These are phyloP conservation scores for Plasmopara halstedii DNA, from an alignment of 352 stramenopile genomes.

Conservation along the genomic window DNA sequence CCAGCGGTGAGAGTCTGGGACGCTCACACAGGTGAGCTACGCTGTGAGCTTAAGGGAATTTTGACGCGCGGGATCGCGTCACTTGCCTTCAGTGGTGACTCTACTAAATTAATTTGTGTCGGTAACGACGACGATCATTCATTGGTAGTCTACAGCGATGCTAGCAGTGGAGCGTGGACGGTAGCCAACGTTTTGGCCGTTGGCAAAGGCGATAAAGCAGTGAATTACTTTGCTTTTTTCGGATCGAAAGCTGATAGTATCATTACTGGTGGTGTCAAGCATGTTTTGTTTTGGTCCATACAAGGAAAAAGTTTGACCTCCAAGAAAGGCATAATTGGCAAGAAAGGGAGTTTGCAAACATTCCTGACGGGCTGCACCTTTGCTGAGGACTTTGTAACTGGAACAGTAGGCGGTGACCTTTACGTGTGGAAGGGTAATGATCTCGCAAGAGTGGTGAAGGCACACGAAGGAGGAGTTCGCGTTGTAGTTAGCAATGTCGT, in stretches of 20 bases:
- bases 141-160: constrained; percentile 66
- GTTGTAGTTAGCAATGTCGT: constrained; percentile 23
- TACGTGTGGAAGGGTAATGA: constrained; percentile 54
- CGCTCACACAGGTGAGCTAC: constrained; percentile 56
- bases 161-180: constrained; percentile 64
- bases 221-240: constrained; percentile 54
- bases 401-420: constrained; percentile 40
- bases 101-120: constrained; percentile 53
- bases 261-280: constrained; percentile 57
- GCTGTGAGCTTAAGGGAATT: constrained; percentile 52
- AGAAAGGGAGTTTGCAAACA: constrained; percentile 42
- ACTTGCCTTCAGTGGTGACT: constrained; percentile 54
- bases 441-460: constrained; percentile 46
- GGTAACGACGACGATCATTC: constrained; percentile 81
- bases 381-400: constrained; percentile 41
- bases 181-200: constrained; percentile 31
- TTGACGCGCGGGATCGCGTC: constrained; percentile 66
- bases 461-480: constrained; percentile 46
- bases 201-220: constrained; percentile 43
- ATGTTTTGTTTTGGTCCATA: constrained; percentile 61
- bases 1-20: constrained; percentile 79
- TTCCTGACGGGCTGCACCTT: constrained; percentile 46
- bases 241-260: constrained; percentile 22
- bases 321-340: constrained; percentile 55
- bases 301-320: constrained; percentile 46